phyloP scores from a whole-genome alignment of 2,329 filamentous ascomycete species.

The Hypomyces rosellus region DNA sequence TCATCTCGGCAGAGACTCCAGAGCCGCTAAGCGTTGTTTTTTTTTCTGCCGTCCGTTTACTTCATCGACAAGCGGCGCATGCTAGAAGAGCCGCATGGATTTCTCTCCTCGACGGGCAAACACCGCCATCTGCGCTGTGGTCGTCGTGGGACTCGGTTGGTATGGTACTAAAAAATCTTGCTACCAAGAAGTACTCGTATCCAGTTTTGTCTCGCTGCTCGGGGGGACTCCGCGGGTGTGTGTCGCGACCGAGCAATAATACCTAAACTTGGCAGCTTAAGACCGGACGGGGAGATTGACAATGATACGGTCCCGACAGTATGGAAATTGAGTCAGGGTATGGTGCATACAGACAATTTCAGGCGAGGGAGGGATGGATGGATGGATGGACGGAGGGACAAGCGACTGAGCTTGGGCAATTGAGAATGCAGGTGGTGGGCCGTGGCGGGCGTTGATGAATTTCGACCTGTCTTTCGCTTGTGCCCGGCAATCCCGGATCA shows the following conservation, averaged over 20 bases:
- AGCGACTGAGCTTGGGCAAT: background rate
- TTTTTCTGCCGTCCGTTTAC: no score
- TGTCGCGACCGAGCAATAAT: no score
- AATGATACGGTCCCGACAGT: conserved; percentile 5
- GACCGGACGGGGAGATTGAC: conserved; percentile 5
- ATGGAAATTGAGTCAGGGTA: conserved; percentile 8
- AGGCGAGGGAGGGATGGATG: conserved; percentile 1
- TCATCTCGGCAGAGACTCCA: background rate
- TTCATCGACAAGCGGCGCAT: no score
- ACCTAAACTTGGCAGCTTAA: background rate
- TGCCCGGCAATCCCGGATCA: no score
- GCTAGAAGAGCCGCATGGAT: no score
- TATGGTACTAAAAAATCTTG: no score
- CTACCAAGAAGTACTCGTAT: no score
- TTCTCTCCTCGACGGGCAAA: background rate
- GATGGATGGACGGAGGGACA: background rate
- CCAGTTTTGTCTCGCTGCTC: no score
- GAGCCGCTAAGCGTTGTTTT: background rate
- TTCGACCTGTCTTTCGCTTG: no score
- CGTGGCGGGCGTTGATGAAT: background rate
- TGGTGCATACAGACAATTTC: background rate
- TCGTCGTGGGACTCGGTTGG: no score
- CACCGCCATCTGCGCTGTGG: background rate
- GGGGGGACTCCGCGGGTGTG: no score
- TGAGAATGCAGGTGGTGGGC: background rate